Percentiles rank a stretch among this genome's conserved stretches.
These are phyloP conservation scores for Malassezia dermatis DNA, from an alignment of 1,284 basidiomycete genomes.

Conservation along the genomic window DNA sequence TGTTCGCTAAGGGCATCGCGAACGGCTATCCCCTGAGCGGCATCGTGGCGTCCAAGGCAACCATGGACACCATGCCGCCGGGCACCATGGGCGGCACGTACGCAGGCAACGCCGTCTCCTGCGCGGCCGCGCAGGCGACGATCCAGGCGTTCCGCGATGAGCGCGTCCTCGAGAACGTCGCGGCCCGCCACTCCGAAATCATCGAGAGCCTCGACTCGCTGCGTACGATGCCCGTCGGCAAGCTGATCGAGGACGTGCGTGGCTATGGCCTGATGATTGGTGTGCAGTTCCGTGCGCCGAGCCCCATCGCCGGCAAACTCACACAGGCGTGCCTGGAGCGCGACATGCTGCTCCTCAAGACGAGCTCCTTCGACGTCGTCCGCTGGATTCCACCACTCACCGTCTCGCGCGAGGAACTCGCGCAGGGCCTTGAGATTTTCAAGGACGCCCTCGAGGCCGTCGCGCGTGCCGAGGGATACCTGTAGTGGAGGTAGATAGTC, in stretches of 20 bases:
- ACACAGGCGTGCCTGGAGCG: slow-evolving; percentile 31
- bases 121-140: slow-evolving; percentile 36
- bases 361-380: slow-evolving; percentile 37
- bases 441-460: slow-evolving; percentile 18
- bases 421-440: slow-evolving; percentile 31
- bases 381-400: slow-evolving; percentile 43
- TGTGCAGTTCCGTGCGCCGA: slow-evolving; percentile 27
- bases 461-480: not conserved
- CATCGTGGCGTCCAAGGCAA: slow-evolving; percentile 67
- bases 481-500: not conserved
- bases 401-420: slow-evolving; percentile 31
- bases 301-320: slow-evolving; percentile 30
- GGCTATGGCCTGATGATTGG: slow-evolving; percentile 43
- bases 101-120: slow-evolving; percentile 40
- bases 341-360: slow-evolving; percentile 40
- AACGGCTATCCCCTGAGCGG: slow-evolving; percentile 89
- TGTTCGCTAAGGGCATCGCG: slow-evolving; percentile 85
- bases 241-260: slow-evolving; percentile 40
- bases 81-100: slow-evolving; percentile 61
- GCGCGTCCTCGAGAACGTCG: slow-evolving; percentile 39
- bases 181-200: slow-evolving; percentile 31
- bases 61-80: slow-evolving; percentile 68
- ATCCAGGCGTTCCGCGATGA: slow-evolving; percentile 36
- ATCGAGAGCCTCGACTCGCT: slow-evolving; percentile 25
- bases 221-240: slow-evolving; percentile 21